These are phyloP conservation scores for Aspergillus ostianus DNA, from an alignment of 495 filamentous ascomycete species.

Conservation along the genomic window DNA sequence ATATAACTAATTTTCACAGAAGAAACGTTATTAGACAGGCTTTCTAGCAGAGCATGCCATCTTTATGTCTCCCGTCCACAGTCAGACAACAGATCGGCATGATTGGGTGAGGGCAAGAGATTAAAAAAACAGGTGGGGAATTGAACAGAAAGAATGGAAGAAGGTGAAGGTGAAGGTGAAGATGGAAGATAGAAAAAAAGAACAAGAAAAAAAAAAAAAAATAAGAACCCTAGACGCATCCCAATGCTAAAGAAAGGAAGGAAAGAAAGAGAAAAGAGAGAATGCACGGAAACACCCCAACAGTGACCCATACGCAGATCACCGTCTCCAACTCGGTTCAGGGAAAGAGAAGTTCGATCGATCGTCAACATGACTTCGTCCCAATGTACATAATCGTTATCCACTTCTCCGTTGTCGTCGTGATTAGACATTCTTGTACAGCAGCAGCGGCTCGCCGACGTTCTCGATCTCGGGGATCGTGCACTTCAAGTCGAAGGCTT, in stretches of 20 bases:
- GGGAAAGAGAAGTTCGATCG: constrained; percentile 30
- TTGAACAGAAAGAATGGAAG: constrained; percentile 23
- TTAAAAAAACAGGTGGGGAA: constrained; percentile 23
- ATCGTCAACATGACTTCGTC: constrained; percentile 43
- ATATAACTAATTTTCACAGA: background rate
- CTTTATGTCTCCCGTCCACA: background rate
- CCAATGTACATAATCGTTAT: constrained; percentile 41
- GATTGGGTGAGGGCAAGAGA: constrained; percentile 3
- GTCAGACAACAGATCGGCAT: background rate
- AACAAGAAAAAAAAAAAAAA: constrained; percentile 23
- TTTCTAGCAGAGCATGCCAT: background rate
- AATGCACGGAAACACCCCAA: constrained; percentile 11
- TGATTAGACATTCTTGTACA: constrained; percentile 76
- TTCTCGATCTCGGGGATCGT: constrained; percentile 99
- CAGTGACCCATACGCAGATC: constrained; percentile 6
- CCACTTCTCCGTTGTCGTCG: constrained; percentile 11
- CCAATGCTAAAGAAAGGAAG: constrained; percentile 23
- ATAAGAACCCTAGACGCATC: constrained; percentile 28
- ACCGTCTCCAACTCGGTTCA: constrained; percentile 13
- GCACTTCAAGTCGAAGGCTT: constrained; percentile 97
- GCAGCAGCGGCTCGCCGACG: constrained; percentile 89
- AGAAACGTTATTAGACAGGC: background rate
- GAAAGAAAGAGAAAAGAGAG: constrained; percentile 22
- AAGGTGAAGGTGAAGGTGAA: constrained; percentile 20
- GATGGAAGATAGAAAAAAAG: constrained; percentile 22